Conservation (phyloP, 139 green algal species). For the Chlorella sp. region DNA sequence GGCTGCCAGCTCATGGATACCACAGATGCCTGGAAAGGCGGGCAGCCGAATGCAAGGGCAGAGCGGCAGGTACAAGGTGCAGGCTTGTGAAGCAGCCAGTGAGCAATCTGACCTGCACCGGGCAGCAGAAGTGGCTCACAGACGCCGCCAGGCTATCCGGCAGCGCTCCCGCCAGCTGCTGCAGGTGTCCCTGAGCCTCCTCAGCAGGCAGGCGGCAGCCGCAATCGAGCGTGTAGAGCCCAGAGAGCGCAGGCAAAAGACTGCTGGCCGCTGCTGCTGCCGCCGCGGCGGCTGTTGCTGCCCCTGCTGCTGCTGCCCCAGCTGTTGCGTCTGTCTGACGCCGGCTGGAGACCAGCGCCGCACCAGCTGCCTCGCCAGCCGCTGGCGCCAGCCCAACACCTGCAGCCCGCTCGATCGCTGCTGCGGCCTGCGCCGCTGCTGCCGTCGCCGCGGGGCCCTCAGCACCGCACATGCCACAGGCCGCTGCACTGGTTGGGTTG, state of each 20-base stretch:
- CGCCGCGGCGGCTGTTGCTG: neutral
- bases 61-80: neutral
- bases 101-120: neutral
- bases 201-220: slow-evolving; percentile 25
- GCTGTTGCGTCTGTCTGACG: no score
- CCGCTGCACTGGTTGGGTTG: no score
- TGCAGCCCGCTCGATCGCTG: no score
- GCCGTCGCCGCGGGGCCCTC: no score
- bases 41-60: neutral
- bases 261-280: neutral
- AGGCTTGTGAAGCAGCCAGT: no score
- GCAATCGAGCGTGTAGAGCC: slow-evolving; percentile 20
- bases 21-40: neutral
- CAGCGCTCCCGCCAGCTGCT: neutral
- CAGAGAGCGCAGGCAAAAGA: neutral
- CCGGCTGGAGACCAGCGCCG: no score
- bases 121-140: slow-evolving; percentile 20
- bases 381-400: no score
- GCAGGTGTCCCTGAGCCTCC: neutral
- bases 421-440: no score
- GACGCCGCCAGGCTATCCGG: neutral
- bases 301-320: no score
- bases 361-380: no score
- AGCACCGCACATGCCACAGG: no score
- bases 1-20: neutral